phyloP scores from a whole-genome alignment of 1,284 basidiomycete genomes.

The Neonothopanus nambi region DNA sequence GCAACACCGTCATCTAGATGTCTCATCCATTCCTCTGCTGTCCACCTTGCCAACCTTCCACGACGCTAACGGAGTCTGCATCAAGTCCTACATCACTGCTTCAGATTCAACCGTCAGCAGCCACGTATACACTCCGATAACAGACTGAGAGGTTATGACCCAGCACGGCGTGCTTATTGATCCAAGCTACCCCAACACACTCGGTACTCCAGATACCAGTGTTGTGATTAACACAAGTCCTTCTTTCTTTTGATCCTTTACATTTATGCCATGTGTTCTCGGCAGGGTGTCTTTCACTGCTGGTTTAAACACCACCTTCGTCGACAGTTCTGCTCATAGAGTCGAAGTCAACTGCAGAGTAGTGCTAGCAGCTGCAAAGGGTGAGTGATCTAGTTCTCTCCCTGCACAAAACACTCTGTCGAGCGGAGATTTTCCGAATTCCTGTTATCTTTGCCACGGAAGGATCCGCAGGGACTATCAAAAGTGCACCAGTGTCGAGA shows the following conservation, averaged over 20 bases:
- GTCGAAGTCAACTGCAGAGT: constrained; percentile 25
- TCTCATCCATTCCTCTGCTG: not conserved
- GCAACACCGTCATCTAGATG: constrained; percentile 30
- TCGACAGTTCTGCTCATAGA: constrained; percentile 18
- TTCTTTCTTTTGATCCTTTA: not conserved
- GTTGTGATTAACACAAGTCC: constrained; percentile 17
- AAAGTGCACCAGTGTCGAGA: constrained; percentile 22
- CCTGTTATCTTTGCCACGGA: constrained; percentile 20
- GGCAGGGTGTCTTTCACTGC: constrained; percentile 9
- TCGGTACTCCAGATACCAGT: constrained; percentile 38
- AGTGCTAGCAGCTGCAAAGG: constrained; percentile 17
- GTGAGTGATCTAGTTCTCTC: constrained; percentile 7
- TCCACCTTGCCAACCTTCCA: not conserved
- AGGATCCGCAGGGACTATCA: constrained; percentile 17
- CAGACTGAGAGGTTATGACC: constrained; percentile 12
- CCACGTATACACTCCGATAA: constrained; percentile 35
- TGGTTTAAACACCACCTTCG: constrained; percentile 15
- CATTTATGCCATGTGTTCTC: not conserved
- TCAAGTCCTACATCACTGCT: constrained; percentile 38
- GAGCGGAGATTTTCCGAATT: too few species aligned
- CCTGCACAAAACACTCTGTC: too few species aligned
- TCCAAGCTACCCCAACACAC: constrained; percentile 39
- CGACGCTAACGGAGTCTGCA: constrained; percentile 38
- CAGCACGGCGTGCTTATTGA: constrained; percentile 38
- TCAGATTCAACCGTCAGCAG: constrained; percentile 33